A percentile compares a stretch with the other conserved stretches of the same genome.
Conservation (phyloP, 2,329 filamentous ascomycete species). For the Penicillium crustosum region DNA sequence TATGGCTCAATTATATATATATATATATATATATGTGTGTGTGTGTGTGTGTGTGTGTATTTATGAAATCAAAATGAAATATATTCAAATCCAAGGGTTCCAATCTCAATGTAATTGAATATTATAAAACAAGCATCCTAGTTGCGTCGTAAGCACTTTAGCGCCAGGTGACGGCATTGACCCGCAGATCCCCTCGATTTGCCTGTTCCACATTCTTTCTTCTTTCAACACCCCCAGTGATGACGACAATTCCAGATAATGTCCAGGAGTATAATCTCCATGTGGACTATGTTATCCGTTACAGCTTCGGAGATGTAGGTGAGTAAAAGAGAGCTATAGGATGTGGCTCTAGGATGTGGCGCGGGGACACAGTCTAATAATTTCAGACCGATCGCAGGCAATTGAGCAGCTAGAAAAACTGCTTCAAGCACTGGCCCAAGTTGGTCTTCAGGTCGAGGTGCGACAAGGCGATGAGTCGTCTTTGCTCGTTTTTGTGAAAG, state of each 20-base stretch:
- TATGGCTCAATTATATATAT: not conserved
- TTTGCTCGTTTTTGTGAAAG: conserved; percentile 79
- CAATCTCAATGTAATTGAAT: not conserved
- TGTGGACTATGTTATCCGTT: conserved; percentile 88
- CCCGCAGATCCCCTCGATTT: conserved; percentile 10
- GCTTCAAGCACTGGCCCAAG: conserved; percentile 69
- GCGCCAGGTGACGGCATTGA: conserved; percentile 22
- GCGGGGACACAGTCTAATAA: conserved; percentile 1
- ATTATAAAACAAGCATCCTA: not conserved
- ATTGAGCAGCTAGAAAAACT: conserved; percentile 76
- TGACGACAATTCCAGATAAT: conserved; percentile 33
- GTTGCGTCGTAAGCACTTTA: conserved; percentile 9
- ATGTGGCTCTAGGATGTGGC: not conserved
- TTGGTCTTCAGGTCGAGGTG: conserved; percentile 84
- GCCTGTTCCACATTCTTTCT: conserved; percentile 5
- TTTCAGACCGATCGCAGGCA: conserved; percentile 65
- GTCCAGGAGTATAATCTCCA: conserved; percentile 57
- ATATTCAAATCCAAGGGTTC: not conserved
- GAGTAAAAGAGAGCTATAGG: conserved; percentile 22
- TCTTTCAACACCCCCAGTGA: conserved; percentile 15
- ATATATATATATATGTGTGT: too few species aligned
- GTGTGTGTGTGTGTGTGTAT: too few species aligned
- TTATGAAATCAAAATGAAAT: not conserved
- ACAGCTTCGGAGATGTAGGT: conserved; percentile 69
- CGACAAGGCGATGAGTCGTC: conserved; percentile 74